Base-by-base conservation (phyloP, 176 grass and related monocot species). In the Bromus sterilis region DNA sequence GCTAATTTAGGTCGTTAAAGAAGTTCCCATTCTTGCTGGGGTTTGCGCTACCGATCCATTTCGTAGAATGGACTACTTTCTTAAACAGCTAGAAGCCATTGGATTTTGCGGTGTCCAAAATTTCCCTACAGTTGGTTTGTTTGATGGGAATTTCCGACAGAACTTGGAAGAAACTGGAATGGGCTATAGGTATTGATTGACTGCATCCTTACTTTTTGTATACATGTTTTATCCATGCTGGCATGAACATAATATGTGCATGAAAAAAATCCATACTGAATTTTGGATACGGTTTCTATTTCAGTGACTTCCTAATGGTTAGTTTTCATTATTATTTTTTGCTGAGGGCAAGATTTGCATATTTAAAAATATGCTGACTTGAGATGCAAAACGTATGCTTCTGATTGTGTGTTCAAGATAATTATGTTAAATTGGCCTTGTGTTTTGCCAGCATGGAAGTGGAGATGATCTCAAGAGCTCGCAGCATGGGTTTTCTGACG, bases 161-260 rank as follows among this genome's bases (percentile, higher is more conserved):
- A 98, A 98, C 76, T 76, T 98, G 79, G 95, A 98, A 84, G 95
- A 98, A 90, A 98, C 95, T 80, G 92, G 95, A 86, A 94, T 98
- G 92, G 95, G 95, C 15, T 98, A 98, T 87, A 87, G 86, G 95
- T 98, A 89, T 66, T 40, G 39, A 7, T 59, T 86, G 49, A 40
- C 33, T 23, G 39, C 11, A 12, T 53, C 16, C 29, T 61, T 71
- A 56, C 26, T 59, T 58, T 66, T 67, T 30, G 3, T 8, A 48
- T 58, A 24, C 31, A 44, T 16, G n/a, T 65, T 28, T 11, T 67
- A 13, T 46, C 25, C 26, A 44, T 74, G 67, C 28, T 79, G 67
- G 11, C 5, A 36, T 66, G 36, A 34, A 9, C 35, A 59, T 29
- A 60, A 36, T 29, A 1, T 6, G 9, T 7, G 15, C 18, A 42